Evolutionary conservation across 495 filamentous ascomycete species (phyloP).

Genomic region (Annulohypoxylon moriforme): DNA sequence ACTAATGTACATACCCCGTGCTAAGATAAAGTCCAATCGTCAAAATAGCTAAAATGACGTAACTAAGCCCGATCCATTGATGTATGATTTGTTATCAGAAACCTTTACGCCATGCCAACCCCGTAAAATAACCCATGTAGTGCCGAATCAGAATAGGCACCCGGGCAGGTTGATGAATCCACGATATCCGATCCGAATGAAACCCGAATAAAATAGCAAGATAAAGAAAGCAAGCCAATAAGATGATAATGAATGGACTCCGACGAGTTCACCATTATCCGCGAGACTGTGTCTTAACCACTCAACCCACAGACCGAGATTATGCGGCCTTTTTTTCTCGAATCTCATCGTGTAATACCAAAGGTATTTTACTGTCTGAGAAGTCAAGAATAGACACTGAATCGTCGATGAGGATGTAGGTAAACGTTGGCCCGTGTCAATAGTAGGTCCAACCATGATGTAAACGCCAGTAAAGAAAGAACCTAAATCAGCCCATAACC

Average conservation of each 20-base stretch:
- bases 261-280: neutral
- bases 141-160: neutral
- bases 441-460: neutral
- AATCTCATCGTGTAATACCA: neutral
- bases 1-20: conserved; percentile 28
- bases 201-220: neutral
- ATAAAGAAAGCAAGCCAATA: neutral
- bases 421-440: neutral
- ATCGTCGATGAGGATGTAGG: neutral
- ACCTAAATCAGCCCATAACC: neutral
- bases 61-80: conserved; percentile 9
- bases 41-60: conserved; percentile 25
- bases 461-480: neutral
- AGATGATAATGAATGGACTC: neutral
- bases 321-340: neutral
- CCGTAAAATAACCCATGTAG: neutral
- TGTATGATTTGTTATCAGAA: conserved; percentile 12
- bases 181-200: neutral
- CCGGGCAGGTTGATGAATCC: neutral
- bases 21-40: neutral
- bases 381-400: neutral
- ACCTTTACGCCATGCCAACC: neutral
- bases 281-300: neutral
- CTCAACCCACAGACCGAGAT: neutral
- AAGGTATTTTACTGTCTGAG: neutral